Base-by-base conservation (phyloP, 2,329 filamentous ascomycete species). In the Aspergillus hortae region DNA sequence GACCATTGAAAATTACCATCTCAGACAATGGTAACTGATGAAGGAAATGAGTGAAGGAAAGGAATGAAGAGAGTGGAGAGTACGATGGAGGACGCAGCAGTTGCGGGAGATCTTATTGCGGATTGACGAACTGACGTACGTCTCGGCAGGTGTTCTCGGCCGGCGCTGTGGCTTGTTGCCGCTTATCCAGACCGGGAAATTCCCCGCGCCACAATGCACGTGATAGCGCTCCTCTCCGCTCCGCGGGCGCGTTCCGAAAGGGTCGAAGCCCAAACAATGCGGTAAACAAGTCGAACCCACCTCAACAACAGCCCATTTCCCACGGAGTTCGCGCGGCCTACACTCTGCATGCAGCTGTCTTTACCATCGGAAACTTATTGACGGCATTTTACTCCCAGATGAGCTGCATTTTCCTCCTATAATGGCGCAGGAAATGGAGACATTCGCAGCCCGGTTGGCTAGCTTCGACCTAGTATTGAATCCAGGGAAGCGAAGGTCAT, bases 381-480 rank as follows among this genome's bases (percentile, higher is more conserved):
- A 27, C 33, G 6, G 36, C 2, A n/a, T 11, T 23, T 6, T 48
- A 12, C 43, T 32, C 15, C 56, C 51, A 21, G 33, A 57, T 61
- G 58, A 32, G 44, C 46, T 46, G 46, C 40, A 52, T 48, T 12
- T 30, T 36, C 25, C 11, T 14, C 12, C 50, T 30, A 55, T 32
- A 47, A 69, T 67, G 64, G 54, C 54, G 48, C 57, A 71, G 14
- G 71, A 71, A 53, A 79, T 82, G 74, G 76, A 80, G 60, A 88
- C 87, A 14, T 86, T 85, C 59, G 85, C 90, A 58, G 87, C 85
- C 62, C 89, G 94, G 44, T 74, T 96, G 33, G 85, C 85, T 30
- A 92, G 90, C 10, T 99, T 97, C 70, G 81, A 88, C 46, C 77
- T 77, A 49, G 72, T 82, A 2, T 80, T 88, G 49, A 66, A 67